Conservation (phyloP, 768 basidiomycete species). For the Neoboletus magnificus region DNA sequence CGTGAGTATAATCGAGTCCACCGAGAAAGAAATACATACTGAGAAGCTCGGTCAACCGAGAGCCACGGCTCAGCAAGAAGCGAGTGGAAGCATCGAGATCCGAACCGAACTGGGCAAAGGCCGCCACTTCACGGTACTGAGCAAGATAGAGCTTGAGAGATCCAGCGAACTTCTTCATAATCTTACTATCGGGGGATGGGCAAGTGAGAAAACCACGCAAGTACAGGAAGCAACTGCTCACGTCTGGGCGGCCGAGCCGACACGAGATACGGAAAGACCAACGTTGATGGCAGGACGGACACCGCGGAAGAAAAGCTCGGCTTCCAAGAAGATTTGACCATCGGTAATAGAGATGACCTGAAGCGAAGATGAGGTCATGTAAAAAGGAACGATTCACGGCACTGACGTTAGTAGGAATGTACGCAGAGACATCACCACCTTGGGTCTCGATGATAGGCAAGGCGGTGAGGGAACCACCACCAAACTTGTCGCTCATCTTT, state of each 20-base stretch:
- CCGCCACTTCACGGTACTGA: slow-evolving; percentile 99
- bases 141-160: slow-evolving; percentile 99
- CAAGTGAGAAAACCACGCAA: background rate
- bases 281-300: slow-evolving; percentile 99
- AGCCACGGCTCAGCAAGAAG: slow-evolving; percentile 96
- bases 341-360: slow-evolving; percentile 99
- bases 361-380: slow-evolving; percentile 4
- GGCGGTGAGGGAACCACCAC: slow-evolving; percentile 97
- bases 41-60: slow-evolving; percentile 94
- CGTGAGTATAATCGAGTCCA: slow-evolving; percentile 6
- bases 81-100: slow-evolving; percentile 99
- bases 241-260: slow-evolving; percentile 99
- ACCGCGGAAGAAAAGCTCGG: slow-evolving; percentile 99
- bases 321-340: slow-evolving; percentile 99
- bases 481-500: slow-evolving; percentile 99
- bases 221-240: slow-evolving; percentile 39
- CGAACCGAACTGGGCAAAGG: slow-evolving; percentile 99
- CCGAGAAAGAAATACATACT: slow-evolving; percentile 44
- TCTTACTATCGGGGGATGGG: slow-evolving; percentile 55
- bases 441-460: slow-evolving; percentile 99
- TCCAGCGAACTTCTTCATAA: slow-evolving; percentile 99
- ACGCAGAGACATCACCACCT: slow-evolving; percentile 99
- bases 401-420: slow-evolving; percentile 89
- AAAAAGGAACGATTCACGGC: background rate
- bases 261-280: slow-evolving; percentile 99